Conservation (phyloP, 176 grass and related monocot genomes). For the barley (Hordeum vulgare) region MorexV3_pseudomolecules_assembly NC_058520.1:162048094-162048593, state of each 20-base stretch:
- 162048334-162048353: slow-evolving; percentile 9
- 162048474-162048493: background rate
- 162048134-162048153: slow-evolving; percentile 40
- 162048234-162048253: background rate
- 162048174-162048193: slow-evolving; percentile 71
- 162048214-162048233: background rate
- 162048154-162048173: slow-evolving; percentile 34
- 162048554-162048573: too few species aligned
- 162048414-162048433: background rate
- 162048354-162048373: background rate
- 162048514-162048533: background rate
- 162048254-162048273: background rate
- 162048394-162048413: slow-evolving; percentile 4
- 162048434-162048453: background rate
- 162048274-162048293: slow-evolving; percentile 24
- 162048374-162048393: background rate
- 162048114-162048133: slow-evolving; percentile 41
- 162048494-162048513: background rate
- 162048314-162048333: slow-evolving; percentile 34
- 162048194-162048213: slow-evolving; percentile 57
- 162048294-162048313: slow-evolving; percentile 45
- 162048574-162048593: background rate
- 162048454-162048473: background rate
- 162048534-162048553: background rate
- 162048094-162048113: slow-evolving; percentile 42